These are phyloP conservation scores for Phlebiopsis gigantea DNA, from an alignment of 768 basidiomycete genomes.

Conservation along the genomic window DNA sequence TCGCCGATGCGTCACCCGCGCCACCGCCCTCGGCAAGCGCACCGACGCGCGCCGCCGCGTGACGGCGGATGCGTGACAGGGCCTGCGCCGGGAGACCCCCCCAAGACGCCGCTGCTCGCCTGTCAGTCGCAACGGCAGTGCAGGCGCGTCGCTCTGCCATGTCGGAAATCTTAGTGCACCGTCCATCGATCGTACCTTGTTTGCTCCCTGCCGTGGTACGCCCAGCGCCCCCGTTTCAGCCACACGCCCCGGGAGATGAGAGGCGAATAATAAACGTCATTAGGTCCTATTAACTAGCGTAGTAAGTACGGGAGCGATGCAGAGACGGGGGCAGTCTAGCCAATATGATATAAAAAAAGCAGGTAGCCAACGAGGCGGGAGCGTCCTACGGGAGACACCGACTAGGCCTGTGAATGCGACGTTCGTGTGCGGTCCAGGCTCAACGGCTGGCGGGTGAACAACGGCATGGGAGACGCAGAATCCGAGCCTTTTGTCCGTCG, in stretches of 20 bases:
- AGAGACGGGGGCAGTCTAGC: neutral
- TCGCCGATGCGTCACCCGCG: neutral
- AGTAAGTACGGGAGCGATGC: no score
- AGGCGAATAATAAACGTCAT: no score
- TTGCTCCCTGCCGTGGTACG: no score
- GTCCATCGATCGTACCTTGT: no score
- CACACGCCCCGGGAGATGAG: no score
- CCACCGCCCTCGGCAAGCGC: no score
- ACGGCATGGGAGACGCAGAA: neutral
- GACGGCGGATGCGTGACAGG: neutral
- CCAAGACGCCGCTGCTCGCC: no score
- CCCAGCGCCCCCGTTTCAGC: no score
- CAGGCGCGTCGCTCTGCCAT: neutral
- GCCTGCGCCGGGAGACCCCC: no score
- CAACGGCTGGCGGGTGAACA: conserved; percentile 1
- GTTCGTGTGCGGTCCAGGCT: conserved; percentile 2
- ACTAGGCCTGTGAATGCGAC: neutral
- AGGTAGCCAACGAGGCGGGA: neutral
- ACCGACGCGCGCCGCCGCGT: neutral
- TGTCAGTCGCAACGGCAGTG: no score
- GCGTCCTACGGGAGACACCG: no score
- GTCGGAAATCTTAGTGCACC: neutral
- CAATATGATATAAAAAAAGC: neutral
- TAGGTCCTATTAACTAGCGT: no score
- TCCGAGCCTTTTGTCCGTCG: conserved; percentile 1